A percentile compares a stretch with the other conserved stretches of the same genome.
phyloP scores from a whole-genome alignment of 2,329 filamentous ascomycete species.

The Corinectria fuckeliana region DNA sequence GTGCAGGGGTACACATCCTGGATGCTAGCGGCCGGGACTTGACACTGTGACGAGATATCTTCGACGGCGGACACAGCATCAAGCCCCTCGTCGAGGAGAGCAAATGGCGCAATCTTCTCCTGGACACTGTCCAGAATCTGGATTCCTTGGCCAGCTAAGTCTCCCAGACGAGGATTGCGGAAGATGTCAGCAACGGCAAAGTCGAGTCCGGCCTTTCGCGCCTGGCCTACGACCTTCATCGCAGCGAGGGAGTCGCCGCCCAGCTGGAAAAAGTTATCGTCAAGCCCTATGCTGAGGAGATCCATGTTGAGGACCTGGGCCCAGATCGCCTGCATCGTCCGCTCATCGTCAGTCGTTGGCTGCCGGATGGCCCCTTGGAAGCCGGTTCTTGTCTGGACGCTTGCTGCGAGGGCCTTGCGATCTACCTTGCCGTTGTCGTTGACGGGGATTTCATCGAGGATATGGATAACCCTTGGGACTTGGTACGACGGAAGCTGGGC shows the following conservation, averaged over 20 bases:
- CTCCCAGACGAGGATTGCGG: background rate
- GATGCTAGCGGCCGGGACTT: background rate
- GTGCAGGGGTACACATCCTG: conserved; percentile 47
- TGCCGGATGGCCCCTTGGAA: background rate
- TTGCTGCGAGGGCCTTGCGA: background rate
- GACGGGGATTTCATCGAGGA: conserved; percentile 2
- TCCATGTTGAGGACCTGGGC: conserved; percentile 43
- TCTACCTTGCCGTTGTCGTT: background rate
- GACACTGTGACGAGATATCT: background rate
- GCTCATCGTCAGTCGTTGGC: conserved; percentile 7
- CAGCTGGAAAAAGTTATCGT: conserved; percentile 50
- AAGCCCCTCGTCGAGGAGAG: conserved; percentile 15
- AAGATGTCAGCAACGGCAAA: conserved; percentile 43
- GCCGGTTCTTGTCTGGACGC: background rate
- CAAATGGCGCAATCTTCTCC: conserved; percentile 48
- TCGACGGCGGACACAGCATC: background rate
- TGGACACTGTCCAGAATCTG: no score
- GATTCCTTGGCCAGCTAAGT: background rate
- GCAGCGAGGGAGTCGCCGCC: background rate
- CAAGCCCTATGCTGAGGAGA: conserved; percentile 43
- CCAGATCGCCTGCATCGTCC: conserved; percentile 45
- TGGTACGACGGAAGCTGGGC: conserved; percentile 33
- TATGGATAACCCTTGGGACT: conserved; percentile 28
- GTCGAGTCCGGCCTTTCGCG: conserved; percentile 46
- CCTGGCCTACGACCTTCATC: conserved; percentile 15